Conservation (phyloP, 2,329 filamentous ascomycete species). For the Blastomyces percursus region DNA sequence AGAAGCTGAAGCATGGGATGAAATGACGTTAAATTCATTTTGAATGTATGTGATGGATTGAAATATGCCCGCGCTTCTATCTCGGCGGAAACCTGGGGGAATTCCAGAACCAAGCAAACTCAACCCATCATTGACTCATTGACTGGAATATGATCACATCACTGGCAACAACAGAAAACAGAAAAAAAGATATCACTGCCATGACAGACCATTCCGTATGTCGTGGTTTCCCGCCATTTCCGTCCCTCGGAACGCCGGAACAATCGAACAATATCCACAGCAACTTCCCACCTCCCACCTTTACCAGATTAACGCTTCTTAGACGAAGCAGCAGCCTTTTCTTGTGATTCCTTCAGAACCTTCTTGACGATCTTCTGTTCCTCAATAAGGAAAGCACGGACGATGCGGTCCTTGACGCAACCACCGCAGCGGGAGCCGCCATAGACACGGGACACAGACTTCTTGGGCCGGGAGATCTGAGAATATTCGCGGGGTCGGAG, state of each 20-base stretch:
- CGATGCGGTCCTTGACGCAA: constrained; percentile 96
- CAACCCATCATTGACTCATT: constrained; percentile 1
- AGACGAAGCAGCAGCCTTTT: constrained; percentile 40
- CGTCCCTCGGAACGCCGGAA: constrained; percentile 11
- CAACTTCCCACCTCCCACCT: constrained; percentile 7
- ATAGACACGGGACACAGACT: constrained; percentile 98
- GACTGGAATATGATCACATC: constrained; percentile 4
- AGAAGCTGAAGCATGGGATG: neutral
- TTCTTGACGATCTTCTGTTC: constrained; percentile 99
- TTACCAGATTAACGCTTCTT: constrained; percentile 33
- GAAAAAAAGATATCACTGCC: constrained; percentile 1
- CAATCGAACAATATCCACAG: constrained; percentile 11
- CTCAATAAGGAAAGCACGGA: constrained; percentile 98
- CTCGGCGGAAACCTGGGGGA: constrained; percentile 1
- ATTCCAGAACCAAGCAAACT: constrained; percentile 1
- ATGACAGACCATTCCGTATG: constrained; percentile 8
- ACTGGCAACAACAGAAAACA: neutral
- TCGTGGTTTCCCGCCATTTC: constrained; percentile 8
- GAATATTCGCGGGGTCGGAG: constrained; percentile 98
- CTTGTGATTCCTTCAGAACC: constrained; percentile 96
- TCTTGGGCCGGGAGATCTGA: constrained; percentile 94
- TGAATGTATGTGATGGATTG: constrained; percentile 3
- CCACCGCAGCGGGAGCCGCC: constrained; percentile 96
- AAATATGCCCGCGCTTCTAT: constrained; percentile 1
- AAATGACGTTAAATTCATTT: constrained; percentile 7